Base-by-base conservation (phyloP, 352 stramenopile genomes). In the Globisporangium solare region DNA sequence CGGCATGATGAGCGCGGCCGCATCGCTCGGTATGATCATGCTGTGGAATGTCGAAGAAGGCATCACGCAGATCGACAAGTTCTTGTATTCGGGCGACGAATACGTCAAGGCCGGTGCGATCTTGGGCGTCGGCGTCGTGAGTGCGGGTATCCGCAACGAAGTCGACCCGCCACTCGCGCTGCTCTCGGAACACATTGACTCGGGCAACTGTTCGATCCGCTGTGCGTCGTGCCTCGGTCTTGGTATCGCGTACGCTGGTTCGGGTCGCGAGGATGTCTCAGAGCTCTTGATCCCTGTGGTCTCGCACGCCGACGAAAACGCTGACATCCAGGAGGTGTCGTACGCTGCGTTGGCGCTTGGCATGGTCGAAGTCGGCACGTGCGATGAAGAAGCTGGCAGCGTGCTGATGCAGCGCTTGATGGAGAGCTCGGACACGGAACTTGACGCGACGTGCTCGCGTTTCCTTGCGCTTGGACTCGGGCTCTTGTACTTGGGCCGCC, bases 31-130 rank as follows among this genome's bases (percentile, higher is more conserved):
- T 52, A 92, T 98, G 61, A 97, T 99, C 52, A 92, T 99, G 70
- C 78, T 99, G 3, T 99, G 97, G 97, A 99, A 99, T 73, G 95
- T 99, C 5, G 97, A 99, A 72, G 97, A 99, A 77, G 97, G 97
- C 21, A 89, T 99, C 58, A 99, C 96, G 54, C 87, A 98, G 65
- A 99, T 99, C 73, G 97, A 99, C 70, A 99, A 99, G 81, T 99
- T 98, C 68, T 79, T 99, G 42, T 99, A 99, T 80, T 98, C 90
- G 53, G 94, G 88, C 14, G 97, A 99, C 62, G 94, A 99, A 51
- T 97, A 98, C 56, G 95, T 99, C 48, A 99, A 98, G 76, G 97
- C 97, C 22, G 97, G 97, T 24, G 97, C 96, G 27, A 96, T 98
- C 35, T 82, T 99, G 22, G 97, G 94, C 42, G 93, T 99, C 32